A percentile compares a stretch with the other conserved stretches of the same genome.
Conservation (phyloP, 2,329 filamentous ascomycete species). For the Passalora sequoiae region DNA sequence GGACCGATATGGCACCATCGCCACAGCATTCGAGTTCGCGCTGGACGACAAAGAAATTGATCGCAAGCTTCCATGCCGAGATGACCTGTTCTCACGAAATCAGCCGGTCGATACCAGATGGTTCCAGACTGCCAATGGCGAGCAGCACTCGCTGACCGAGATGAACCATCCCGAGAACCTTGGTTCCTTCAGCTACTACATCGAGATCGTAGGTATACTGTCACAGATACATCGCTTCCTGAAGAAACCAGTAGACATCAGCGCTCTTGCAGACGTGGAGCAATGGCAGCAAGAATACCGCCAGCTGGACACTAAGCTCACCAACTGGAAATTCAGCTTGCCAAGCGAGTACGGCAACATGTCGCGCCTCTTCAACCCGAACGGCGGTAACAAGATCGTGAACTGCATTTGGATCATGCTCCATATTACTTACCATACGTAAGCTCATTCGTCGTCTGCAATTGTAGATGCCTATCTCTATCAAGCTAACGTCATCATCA, state of each 20-base stretch:
- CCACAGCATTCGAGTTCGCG: slow-evolving; percentile 87
- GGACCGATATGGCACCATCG: slow-evolving; percentile 83
- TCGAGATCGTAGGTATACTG: slow-evolving; percentile 81
- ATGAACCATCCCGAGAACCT: slow-evolving; percentile 72
- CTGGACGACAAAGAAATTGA: slow-evolving; percentile 87
- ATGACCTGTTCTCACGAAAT: slow-evolving; percentile 80
- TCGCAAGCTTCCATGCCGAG: slow-evolving; percentile 76
- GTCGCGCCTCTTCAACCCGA: slow-evolving; percentile 64
- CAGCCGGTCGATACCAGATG: slow-evolving; percentile 77
- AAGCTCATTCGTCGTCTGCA: too few species aligned
- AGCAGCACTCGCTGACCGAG: slow-evolving; percentile 33
- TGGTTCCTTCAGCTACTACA: slow-evolving; percentile 82
- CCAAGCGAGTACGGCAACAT: slow-evolving; percentile 82
- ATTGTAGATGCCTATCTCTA: too few species aligned
- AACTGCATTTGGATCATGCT: slow-evolving; percentile 87
- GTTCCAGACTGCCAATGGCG: slow-evolving; percentile 62
- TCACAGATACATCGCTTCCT: slow-evolving; percentile 84
- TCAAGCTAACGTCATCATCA: slow-evolving; percentile 24
- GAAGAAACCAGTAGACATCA: slow-evolving; percentile 84
- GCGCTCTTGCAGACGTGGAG: slow-evolving; percentile 76
- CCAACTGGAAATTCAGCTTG: slow-evolving; percentile 76
- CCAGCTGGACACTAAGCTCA: slow-evolving; percentile 73
- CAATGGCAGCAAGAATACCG: slow-evolving; percentile 85
- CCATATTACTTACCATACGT: slow-evolving; percentile 83
- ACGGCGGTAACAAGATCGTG: slow-evolving; percentile 58